These are phyloP conservation scores for Chlorella sp. DNA, from an alignment of 139 green algal species.

Conservation along the genomic window DNA sequence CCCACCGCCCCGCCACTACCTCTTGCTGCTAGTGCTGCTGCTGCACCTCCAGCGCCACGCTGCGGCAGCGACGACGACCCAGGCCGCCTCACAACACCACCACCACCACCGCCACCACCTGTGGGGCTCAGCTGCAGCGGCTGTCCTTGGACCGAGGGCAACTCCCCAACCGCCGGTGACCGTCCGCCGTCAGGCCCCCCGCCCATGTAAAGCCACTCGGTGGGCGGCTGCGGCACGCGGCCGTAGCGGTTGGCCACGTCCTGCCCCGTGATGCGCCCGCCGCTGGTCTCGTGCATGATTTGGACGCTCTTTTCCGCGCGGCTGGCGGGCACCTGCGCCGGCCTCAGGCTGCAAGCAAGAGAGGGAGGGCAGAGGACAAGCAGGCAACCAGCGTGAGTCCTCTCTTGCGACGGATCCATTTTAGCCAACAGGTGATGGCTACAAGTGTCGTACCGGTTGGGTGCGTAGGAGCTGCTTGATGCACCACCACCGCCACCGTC, in stretches of 20 bases:
- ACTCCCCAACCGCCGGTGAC: not conserved
- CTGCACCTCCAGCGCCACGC: not conserved
- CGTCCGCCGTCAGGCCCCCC: not conserved
- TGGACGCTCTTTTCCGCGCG: slow-evolving; percentile 33
- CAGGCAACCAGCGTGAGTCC: not conserved
- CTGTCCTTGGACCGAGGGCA: too few species aligned
- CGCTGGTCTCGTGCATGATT: slow-evolving; percentile 37
- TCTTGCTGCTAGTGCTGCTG: not conserved
- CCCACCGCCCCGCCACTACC: not conserved
- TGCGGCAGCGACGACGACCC: not conserved
- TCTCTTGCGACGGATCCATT: not conserved
- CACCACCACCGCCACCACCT: too few species aligned
- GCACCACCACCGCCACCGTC: not conserved
- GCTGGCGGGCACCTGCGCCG: slow-evolving; percentile 9
- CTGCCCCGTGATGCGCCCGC: slow-evolving; percentile 21
- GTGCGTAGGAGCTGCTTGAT: too few species aligned
- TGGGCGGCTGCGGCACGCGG: slow-evolving; percentile 3
- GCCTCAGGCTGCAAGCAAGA: slow-evolving; percentile 16
- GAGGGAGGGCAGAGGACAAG: not conserved
- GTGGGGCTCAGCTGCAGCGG: too few species aligned
- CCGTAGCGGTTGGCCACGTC: slow-evolving; percentile 25
- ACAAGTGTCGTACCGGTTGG: not conserved
- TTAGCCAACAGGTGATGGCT: not conserved
- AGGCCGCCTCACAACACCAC: not conserved
- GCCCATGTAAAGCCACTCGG: slow-evolving; percentile 8